Evolutionary conservation across 2,329 filamentous ascomycete species (phyloP).

Genomic region (Talaromyces rugulosus): DNA sequence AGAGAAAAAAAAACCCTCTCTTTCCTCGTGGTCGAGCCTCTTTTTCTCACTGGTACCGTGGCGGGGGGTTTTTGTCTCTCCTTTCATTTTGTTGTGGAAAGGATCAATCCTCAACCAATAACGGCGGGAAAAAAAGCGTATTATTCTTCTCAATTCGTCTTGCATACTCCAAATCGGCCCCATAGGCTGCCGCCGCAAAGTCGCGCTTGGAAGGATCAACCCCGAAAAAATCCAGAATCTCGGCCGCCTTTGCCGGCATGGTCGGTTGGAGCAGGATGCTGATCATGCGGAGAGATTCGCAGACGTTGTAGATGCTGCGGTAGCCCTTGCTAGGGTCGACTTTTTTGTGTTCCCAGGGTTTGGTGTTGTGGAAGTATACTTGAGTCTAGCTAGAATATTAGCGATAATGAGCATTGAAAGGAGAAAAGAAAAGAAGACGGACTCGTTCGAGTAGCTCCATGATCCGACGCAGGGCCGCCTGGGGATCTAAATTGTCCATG

Average conservation of each 20-base stretch:
- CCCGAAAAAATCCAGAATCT: slow-evolving; percentile 72
- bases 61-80: too few species aligned
- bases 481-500: slow-evolving; percentile 63
- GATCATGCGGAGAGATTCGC: slow-evolving; percentile 72
- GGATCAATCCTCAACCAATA: slow-evolving; percentile 34
- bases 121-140: slow-evolving; percentile 50
- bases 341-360: slow-evolving; percentile 59
- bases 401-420: neutral
- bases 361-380: slow-evolving; percentile 58
- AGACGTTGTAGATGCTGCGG: slow-evolving; percentile 63
- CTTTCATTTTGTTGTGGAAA: too few species aligned
- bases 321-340: slow-evolving; percentile 44
- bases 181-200: slow-evolving; percentile 59
- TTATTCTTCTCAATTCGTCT: slow-evolving; percentile 29
- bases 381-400: slow-evolving; percentile 52
- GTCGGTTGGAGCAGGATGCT: slow-evolving; percentile 87
- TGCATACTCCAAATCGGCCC: slow-evolving; percentile 62
- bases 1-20: neutral
- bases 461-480: slow-evolving; percentile 61
- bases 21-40: neutral
- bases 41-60: neutral
- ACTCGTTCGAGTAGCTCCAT: slow-evolving; percentile 61
- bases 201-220: slow-evolving; percentile 60
- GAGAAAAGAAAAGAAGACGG: slow-evolving; percentile 16
- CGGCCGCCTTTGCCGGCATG: slow-evolving; percentile 72